phyloP scores from a whole-genome alignment of 1,284 basidiomycete species.

The Ustilago loliicola region DNA sequence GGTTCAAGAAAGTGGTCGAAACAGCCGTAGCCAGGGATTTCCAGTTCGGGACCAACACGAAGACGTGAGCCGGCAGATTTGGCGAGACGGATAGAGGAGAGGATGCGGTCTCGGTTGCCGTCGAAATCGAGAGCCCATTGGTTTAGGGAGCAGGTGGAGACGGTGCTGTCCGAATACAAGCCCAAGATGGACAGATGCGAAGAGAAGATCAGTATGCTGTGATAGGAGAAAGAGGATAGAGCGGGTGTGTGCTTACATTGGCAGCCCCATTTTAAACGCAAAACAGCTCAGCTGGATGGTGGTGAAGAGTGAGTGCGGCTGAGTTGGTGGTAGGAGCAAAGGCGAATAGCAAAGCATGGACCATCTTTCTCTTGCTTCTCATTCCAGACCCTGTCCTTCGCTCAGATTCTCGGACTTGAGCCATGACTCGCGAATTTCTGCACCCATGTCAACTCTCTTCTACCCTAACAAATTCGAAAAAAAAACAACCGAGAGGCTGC shows the following conservation, averaged over 20 bases:
- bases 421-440: constrained; percentile 3
- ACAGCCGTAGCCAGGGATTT: constrained; percentile 80
- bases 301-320: background rate
- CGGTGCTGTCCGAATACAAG: constrained; percentile 41
- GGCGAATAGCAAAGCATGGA: background rate
- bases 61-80: constrained; percentile 90
- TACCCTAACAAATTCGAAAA: no score
- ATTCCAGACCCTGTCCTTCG: constrained; percentile 14
- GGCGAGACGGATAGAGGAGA: constrained; percentile 87
- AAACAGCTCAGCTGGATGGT: background rate
- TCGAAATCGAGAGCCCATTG: constrained; percentile 97
- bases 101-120: constrained; percentile 84
- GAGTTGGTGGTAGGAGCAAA: constrained; percentile 1
- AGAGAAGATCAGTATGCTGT: background rate
- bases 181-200: background rate
- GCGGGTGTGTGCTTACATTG: no score
- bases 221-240: background rate
- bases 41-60: constrained; percentile 97
- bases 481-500: no score
- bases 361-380: constrained; percentile 1
- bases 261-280: constrained; percentile 37
- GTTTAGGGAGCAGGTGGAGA: constrained; percentile 82
- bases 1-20: constrained; percentile 67
- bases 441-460: no score
- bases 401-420: background rate